A percentile compares a stretch with the other conserved stretches of the same genome.
phyloP scores from a whole-genome alignment of 805 yeast species.

The Candida sanyiensis region DNA sequence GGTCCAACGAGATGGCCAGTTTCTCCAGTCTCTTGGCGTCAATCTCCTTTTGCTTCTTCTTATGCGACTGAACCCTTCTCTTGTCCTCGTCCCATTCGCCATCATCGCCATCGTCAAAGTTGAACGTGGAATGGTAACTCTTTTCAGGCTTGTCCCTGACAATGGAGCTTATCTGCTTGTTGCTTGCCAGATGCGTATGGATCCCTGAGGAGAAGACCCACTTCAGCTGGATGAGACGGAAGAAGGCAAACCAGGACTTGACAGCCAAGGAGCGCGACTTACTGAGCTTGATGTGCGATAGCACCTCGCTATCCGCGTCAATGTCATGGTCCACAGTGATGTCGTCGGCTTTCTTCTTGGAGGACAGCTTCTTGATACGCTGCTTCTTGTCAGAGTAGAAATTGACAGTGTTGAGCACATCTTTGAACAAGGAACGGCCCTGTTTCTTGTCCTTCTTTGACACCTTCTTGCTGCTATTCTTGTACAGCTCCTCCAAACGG shows the following conservation, averaged over 20 bases:
- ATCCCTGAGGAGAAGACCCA: constrained; percentile 25
- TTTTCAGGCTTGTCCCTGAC: constrained; percentile 19
- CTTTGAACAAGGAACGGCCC: constrained; percentile 54
- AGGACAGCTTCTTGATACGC: constrained; percentile 28
- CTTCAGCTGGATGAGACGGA: constrained; percentile 24
- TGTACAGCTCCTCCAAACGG: constrained; percentile 38
- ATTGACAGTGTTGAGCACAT: constrained; percentile 45
- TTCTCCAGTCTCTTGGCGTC: constrained; percentile 22
- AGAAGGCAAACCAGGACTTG: constrained; percentile 26
- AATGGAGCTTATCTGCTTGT: constrained; percentile 14
- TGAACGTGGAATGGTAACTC: constrained; percentile 11
- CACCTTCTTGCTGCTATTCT: constrained; percentile 48
- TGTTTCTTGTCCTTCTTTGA: constrained; percentile 60
- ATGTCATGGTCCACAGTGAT: constrained; percentile 3
- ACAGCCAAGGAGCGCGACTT: constrained; percentile 26
- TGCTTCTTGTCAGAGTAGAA: constrained; percentile 30
- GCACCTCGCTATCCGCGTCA: constrained; percentile 13
- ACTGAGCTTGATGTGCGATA: constrained; percentile 23
- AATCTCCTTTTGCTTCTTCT: constrained; percentile 19
- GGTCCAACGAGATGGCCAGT: constrained; percentile 16
- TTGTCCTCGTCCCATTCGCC: constrained; percentile 12
- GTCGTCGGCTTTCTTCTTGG: constrained; percentile 12
- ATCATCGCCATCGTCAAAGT: constrained; percentile 11
- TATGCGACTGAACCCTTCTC: constrained; percentile 13
- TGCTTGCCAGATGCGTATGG: constrained; percentile 24